phyloP scores from a whole-genome alignment of 495 filamentous ascomycete species.

The Aspergillus nidulans region DNA sequence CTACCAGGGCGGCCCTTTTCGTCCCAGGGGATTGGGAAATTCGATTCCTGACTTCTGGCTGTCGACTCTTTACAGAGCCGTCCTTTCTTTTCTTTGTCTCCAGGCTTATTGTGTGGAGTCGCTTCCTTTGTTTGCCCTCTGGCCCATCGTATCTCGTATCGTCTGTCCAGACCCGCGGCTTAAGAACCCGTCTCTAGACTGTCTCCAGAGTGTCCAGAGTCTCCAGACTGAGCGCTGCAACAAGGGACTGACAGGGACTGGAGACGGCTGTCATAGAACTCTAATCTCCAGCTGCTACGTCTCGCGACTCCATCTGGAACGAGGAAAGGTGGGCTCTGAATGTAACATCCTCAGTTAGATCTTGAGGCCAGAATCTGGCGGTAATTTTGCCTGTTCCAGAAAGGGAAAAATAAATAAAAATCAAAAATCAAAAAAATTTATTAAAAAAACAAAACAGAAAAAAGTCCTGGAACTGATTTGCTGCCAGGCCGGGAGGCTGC shows the following conservation, averaged over 20 bases:
- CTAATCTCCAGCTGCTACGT: not conserved
- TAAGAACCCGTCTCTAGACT: not conserved
- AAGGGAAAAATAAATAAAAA: not conserved
- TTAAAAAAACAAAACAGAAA: no score
- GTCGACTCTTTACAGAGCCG: no score
- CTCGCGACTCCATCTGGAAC: not conserved
- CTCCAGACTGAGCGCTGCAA: not conserved
- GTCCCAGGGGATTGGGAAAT: not conserved
- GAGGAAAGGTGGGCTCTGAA: not conserved
- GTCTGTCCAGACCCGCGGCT: not conserved
- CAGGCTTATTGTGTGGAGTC: not conserved
- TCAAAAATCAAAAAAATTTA: no score
- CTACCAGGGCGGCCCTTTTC: slow-evolving; percentile 1
- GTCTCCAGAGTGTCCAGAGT: no score
- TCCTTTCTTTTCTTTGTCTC: not conserved
- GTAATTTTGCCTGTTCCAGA: not conserved
- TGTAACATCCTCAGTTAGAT: not conserved
- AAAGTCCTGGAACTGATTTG: not conserved
- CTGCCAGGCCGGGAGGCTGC: slow-evolving; percentile 4
- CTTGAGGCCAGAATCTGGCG: not conserved
- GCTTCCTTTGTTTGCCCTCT: slow-evolving; percentile 6
- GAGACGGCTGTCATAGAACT: not conserved
- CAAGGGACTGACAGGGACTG: not conserved
- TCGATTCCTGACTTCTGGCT: not conserved
- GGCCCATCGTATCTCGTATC: not conserved